These are phyloP conservation scores for Elaeis guineensis DNA, from an alignment of 176 grass and related monocot species.

Conservation along the genomic window DNA sequence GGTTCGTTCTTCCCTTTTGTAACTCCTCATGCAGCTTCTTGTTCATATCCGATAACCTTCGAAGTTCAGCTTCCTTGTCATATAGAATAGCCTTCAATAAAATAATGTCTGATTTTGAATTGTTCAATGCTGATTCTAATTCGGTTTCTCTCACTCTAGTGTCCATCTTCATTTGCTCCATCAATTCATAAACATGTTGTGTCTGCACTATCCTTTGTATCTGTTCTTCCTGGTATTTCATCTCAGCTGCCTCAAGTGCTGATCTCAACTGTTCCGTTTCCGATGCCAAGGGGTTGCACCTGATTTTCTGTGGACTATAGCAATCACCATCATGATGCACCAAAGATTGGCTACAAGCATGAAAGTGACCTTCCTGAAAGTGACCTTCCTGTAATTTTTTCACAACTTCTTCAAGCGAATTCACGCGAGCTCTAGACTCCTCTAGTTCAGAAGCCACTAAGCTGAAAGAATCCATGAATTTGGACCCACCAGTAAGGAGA, in stretches of 20 bases:
- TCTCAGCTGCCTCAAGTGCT: conserved; percentile 39
- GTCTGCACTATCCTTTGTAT: conserved; percentile 63
- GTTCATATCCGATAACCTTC: conserved; percentile 33
- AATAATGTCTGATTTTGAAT: conserved; percentile 48
- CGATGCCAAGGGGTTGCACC: conserved; percentile 25
- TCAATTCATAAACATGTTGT: conserved; percentile 50
- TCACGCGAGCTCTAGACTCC: conserved; percentile 63
- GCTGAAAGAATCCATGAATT: conserved; percentile 94
- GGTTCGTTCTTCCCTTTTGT: conserved; percentile 7
- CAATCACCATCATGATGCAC: neutral
- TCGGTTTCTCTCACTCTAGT: conserved; percentile 50
- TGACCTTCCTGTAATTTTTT: conserved; percentile 17
- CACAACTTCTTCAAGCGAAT: conserved; percentile 52
- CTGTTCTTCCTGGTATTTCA: conserved; percentile 48
- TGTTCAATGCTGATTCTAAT: conserved; percentile 29
- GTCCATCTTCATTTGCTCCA: conserved; percentile 54
- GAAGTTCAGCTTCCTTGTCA: conserved; percentile 63
- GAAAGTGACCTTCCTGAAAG: conserved; percentile 16
- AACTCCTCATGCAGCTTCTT: conserved; percentile 32
- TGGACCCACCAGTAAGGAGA: conserved; percentile 81
- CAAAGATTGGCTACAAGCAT: neutral
- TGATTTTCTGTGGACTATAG: neutral
- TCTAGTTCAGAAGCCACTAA: conserved; percentile 81
- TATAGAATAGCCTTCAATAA: conserved; percentile 84
- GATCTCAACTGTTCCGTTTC: conserved; percentile 37